Percentiles rank a stretch among this genome's conserved stretches.
These are phyloP conservation scores for Linum tenue DNA, from an alignment of 345 rosid species.

Conservation along the genomic window DNA sequence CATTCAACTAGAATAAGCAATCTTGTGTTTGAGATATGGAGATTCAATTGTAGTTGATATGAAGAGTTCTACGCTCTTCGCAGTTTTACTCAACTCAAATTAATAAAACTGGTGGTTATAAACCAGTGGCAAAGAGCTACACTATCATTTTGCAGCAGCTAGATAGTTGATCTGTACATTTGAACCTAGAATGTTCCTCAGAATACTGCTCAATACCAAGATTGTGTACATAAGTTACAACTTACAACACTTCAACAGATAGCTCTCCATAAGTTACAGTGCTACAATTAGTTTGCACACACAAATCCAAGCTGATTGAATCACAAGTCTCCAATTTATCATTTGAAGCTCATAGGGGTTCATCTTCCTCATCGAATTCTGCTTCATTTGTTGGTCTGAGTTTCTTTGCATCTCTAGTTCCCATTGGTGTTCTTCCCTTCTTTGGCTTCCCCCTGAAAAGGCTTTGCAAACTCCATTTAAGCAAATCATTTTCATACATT, in stretches of 20 bases:
- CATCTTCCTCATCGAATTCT: conserved; percentile 38
- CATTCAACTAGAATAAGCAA: no score
- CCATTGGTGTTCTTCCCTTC: conserved; percentile 26
- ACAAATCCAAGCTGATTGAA: not conserved
- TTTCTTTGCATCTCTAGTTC: conserved; percentile 28
- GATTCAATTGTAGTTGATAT: no score
- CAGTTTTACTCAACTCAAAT: no score
- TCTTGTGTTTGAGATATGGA: no score
- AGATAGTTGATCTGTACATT: not conserved
- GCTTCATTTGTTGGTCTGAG: conserved; percentile 23
- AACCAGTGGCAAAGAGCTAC: no score
- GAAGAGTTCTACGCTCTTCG: no score
- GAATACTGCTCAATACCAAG: not conserved
- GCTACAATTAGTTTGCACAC: not conserved
- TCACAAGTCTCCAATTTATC: not conserved
- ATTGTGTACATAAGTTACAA: not conserved
- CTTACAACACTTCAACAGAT: not conserved
- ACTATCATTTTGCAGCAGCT: not conserved
- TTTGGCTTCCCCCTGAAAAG: conserved; percentile 34
- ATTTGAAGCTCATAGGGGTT: conserved; percentile 26
- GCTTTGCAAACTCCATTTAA: conserved; percentile 1
- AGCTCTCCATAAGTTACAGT: not conserved
- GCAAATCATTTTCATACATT: not conserved
- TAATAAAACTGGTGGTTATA: no score
- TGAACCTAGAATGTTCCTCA: not conserved